Conservation (phyloP, 768 basidiomycete genomes). For the Mycena olivaceomarginata region DNA sequence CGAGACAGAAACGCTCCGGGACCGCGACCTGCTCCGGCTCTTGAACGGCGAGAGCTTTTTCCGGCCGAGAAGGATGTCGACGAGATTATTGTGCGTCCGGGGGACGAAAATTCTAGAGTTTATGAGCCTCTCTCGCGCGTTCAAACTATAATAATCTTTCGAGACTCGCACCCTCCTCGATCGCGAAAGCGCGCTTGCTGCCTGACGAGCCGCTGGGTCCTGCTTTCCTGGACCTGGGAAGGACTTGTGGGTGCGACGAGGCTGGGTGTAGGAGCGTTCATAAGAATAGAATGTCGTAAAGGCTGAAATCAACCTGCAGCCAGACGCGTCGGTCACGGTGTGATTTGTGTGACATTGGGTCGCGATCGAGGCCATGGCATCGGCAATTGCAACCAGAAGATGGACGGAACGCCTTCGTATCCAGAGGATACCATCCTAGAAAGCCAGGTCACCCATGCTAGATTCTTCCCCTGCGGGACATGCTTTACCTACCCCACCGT, state of each 20-base stretch:
- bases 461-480: constrained; percentile 70
- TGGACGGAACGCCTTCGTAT: background rate
- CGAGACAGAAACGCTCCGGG: constrained; percentile 39
- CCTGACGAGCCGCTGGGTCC: constrained; percentile 75
- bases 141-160: background rate
- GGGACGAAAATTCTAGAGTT: constrained; percentile 63
- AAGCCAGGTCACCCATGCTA: constrained; percentile 72
- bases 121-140: background rate
- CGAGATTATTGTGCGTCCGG: constrained; percentile 59
- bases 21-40: constrained; percentile 26
- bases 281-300: constrained; percentile 11
- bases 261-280: constrained; percentile 26
- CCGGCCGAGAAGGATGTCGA: constrained; percentile 61
- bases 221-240: constrained; percentile 73
- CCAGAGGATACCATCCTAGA: constrained; percentile 67
- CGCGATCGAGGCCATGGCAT: background rate
- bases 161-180: constrained; percentile 74
- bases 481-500: constrained; percentile 76
- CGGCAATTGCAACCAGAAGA: background rate
- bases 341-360: background rate
- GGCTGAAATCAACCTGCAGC: background rate
- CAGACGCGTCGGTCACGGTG: constrained; percentile 14
- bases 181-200: constrained; percentile 82
- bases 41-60: constrained; percentile 29
- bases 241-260: constrained; percentile 31